phyloP scores from a whole-genome alignment of 1,284 basidiomycete genomes.

The Ganoderma multipileum region DNA sequence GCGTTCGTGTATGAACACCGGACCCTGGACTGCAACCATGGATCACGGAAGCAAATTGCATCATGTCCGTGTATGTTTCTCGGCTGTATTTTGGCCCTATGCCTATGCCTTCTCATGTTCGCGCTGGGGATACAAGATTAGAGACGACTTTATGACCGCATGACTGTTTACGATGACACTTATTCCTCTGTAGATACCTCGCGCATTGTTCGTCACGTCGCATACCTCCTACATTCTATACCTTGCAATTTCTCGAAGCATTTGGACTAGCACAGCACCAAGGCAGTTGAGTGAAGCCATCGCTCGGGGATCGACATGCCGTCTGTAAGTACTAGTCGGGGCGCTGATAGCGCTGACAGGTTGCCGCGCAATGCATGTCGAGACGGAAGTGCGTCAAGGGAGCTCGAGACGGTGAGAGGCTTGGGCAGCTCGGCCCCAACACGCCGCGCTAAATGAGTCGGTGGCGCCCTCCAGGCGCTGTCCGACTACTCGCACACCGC shows the following conservation, averaged over 20 bases:
- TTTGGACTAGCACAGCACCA: neutral
- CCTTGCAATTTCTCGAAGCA: slow-evolving; percentile 3
- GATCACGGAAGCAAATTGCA: slow-evolving; percentile 12
- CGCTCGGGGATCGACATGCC: neutral
- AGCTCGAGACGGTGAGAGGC: neutral
- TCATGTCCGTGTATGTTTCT: slow-evolving; percentile 12
- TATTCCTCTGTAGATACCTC: slow-evolving; percentile 24
- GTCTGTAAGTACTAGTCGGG: neutral
- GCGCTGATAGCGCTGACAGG: slow-evolving; percentile 1
- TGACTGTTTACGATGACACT: slow-evolving; percentile 30
- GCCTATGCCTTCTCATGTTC: neutral
- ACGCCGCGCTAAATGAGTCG: neutral
- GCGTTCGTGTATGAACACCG: slow-evolving; percentile 21
- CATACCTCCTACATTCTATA: slow-evolving; percentile 13
- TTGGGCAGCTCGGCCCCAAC: no score
- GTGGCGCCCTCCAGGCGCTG: neutral
- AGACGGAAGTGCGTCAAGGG: neutral
- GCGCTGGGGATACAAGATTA: slow-evolving; percentile 7
- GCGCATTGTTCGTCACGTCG: slow-evolving; percentile 20
- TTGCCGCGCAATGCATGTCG: neutral
- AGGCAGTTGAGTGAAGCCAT: neutral
- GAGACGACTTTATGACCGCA: slow-evolving; percentile 24
- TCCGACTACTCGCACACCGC: neutral
- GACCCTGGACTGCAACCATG: slow-evolving; percentile 14
- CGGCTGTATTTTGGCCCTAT: slow-evolving; percentile 8